These are phyloP conservation scores for Scheffersomyces cryptocercus DNA, from an alignment of 1,139 yeast species.

Conservation along the genomic window DNA sequence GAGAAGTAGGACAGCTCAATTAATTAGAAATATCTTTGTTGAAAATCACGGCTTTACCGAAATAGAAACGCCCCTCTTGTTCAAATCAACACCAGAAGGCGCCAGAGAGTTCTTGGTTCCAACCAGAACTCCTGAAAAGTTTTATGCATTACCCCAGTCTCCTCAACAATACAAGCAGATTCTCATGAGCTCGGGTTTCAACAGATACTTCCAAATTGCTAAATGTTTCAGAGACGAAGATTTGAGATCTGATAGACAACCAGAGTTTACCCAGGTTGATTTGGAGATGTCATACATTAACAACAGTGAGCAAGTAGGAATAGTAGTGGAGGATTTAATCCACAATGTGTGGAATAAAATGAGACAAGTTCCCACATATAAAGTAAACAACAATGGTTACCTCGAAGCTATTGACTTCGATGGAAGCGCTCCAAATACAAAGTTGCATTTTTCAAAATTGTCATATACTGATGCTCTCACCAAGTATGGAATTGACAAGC, in stretches of 20 bases:
- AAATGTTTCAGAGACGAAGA: slow-evolving; percentile 96
- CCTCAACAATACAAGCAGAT: slow-evolving; percentile 97
- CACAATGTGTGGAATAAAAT: slow-evolving; percentile 56
- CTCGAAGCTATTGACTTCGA: slow-evolving; percentile 23
- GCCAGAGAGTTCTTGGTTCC: slow-evolving; percentile 96
- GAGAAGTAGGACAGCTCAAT: slow-evolving; percentile 61
- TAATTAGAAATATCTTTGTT: slow-evolving; percentile 52
- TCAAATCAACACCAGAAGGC: slow-evolving; percentile 97
- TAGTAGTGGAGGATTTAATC: slow-evolving; percentile 62
- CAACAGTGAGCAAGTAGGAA: slow-evolving; percentile 63
- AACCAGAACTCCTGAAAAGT: slow-evolving; percentile 61
- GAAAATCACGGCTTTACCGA: slow-evolving; percentile 62
- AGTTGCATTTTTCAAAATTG: slow-evolving; percentile 42
- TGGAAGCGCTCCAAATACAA: slow-evolving; percentile 7
- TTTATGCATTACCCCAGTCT: slow-evolving; percentile 93
- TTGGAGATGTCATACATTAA: slow-evolving; percentile 87
- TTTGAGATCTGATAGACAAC: slow-evolving; percentile 91
- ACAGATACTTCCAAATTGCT: slow-evolving; percentile 86
- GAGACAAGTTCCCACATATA: slow-evolving; percentile 39
- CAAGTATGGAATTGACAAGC: slow-evolving; percentile 89
- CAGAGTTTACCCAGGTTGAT: slow-evolving; percentile 95
- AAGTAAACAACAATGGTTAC: slow-evolving; percentile 23
- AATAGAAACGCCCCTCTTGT: slow-evolving; percentile 88
- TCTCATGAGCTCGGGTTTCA: slow-evolving; percentile 90
- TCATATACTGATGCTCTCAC: slow-evolving; percentile 70